phyloP scores from a whole-genome alignment of 2,329 filamentous ascomycete species.

The Fusarium xylarioides region DNA sequence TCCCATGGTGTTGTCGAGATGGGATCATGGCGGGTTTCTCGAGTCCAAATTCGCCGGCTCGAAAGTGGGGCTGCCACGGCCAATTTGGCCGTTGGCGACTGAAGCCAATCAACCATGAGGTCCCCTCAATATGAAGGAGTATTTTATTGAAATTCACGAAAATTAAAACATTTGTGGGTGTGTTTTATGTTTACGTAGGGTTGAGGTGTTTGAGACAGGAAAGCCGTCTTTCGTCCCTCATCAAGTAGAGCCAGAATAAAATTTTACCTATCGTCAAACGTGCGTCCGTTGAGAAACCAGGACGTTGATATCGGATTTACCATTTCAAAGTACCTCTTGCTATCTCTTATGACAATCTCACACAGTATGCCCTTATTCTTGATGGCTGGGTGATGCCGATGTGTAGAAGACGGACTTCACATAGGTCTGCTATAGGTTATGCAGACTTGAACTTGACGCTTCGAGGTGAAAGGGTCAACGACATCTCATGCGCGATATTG shows the following conservation, averaged over 20 bases:
- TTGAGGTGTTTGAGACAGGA: accelerated
- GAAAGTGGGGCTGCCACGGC: neutral
- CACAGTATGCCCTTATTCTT: accelerated
- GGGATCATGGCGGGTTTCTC: neutral
- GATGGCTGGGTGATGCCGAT: neutral
- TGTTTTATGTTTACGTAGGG: neutral
- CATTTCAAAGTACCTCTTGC: accelerated
- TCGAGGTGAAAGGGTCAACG: too few relatives aligned
- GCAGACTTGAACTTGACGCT: accelerated
- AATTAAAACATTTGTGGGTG: accelerated
- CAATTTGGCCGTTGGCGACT: neutral
- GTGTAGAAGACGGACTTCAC: accelerated
- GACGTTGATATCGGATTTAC: accelerated
- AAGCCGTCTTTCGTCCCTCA: accelerated
- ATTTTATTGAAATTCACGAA: too few relatives aligned
- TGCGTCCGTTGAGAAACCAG: neutral
- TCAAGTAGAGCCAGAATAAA: accelerated
- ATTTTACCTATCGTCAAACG: accelerated
- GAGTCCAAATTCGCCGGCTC: neutral
- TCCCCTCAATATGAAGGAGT: accelerated
- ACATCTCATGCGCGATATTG: too few relatives aligned
- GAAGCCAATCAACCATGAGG: neutral
- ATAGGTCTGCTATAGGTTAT: neutral
- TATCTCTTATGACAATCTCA: accelerated
- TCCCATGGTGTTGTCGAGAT: neutral